These are phyloP conservation scores for Austroboletus niveus DNA, from an alignment of 1,284 basidiomycete genomes.

Conservation along the genomic window DNA sequence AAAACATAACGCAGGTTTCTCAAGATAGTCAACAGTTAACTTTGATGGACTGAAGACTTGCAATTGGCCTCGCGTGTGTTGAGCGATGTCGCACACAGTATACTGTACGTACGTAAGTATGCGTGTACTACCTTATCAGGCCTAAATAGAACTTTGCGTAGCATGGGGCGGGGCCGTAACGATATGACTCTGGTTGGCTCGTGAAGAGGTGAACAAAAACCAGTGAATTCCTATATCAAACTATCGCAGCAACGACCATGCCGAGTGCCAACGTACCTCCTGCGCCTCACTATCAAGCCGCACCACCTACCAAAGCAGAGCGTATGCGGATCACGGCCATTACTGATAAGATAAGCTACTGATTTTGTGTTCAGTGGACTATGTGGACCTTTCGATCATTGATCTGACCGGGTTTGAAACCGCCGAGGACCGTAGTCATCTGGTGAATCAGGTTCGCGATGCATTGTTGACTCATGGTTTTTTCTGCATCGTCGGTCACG, in stretches of 20 bases:
- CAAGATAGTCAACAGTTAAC: too few species aligned
- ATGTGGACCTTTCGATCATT: conserved; percentile 63
- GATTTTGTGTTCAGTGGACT: conserved; percentile 48
- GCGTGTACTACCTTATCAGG: too few species aligned
- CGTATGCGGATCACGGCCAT: conserved; percentile 12
- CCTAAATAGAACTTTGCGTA: too few species aligned
- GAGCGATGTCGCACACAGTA: too few species aligned
- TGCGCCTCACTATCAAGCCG: conserved; percentile 20
- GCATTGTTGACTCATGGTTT: conserved; percentile 63
- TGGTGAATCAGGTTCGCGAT: conserved; percentile 50
- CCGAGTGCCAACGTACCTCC: conserved; percentile 10
- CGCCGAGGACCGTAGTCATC: conserved; percentile 43
- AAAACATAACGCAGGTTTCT: too few species aligned
- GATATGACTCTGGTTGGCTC: too few species aligned
- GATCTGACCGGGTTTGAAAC: conserved; percentile 56
- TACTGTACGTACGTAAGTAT: too few species aligned
- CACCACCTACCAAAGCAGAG: conserved; percentile 19
- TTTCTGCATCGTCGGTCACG: conserved; percentile 63
- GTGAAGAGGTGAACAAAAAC: too few species aligned
- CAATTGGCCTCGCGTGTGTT: too few species aligned
- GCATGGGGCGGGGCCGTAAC: too few species aligned
- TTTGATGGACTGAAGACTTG: too few species aligned
- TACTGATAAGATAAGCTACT: neutral
- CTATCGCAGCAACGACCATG: conserved; percentile 11
- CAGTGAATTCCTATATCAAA: too few species aligned